phyloP scores from a whole-genome alignment of 192 early-diverging fungal genomes.

The Coemansia sp. region DNA sequence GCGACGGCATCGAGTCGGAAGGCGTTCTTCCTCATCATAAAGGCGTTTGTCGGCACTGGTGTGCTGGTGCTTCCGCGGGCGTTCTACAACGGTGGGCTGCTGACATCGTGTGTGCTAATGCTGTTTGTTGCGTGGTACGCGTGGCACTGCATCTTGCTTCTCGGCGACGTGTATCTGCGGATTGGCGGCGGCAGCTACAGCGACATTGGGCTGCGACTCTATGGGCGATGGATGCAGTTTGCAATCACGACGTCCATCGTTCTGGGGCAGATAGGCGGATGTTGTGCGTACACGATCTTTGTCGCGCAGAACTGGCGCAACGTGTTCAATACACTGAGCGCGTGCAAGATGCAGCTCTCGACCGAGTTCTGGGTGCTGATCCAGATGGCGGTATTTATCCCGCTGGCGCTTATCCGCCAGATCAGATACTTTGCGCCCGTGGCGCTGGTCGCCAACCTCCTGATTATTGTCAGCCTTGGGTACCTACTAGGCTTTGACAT shows the following conservation, averaged over 20 bases:
- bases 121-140: conserved; percentile 63
- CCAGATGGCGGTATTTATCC: conserved; percentile 76
- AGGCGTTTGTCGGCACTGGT: conserved; percentile 83
- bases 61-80: conserved; percentile 74
- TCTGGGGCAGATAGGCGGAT: conserved; percentile 81
- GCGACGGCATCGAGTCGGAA: conserved; percentile 64
- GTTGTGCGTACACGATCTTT: conserved; percentile 90
- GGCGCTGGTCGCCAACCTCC: conserved; percentile 87
- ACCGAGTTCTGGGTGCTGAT: conserved; percentile 79
- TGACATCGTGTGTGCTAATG: conserved; percentile 62
- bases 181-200: conserved; percentile 67
- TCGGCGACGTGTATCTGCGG: conserved; percentile 63
- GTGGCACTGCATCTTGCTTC: conserved; percentile 64
- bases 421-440: conserved; percentile 89
- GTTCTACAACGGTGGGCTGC: conserved; percentile 77
- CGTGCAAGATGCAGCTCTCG: conserved; percentile 62
- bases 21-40: conserved; percentile 77
- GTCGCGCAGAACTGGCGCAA: conserved; percentile 82
- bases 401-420: conserved; percentile 86
- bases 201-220: conserved; percentile 68
- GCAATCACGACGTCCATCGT: conserved; percentile 70
- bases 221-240: conserved; percentile 64
- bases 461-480: conserved; percentile 84
- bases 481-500: conserved; percentile 87
- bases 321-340: conserved; percentile 67